Evolutionary conservation across 768 basidiomycete genomes (phyloP).

Genomic region (Termitomyces heimii): DNA sequence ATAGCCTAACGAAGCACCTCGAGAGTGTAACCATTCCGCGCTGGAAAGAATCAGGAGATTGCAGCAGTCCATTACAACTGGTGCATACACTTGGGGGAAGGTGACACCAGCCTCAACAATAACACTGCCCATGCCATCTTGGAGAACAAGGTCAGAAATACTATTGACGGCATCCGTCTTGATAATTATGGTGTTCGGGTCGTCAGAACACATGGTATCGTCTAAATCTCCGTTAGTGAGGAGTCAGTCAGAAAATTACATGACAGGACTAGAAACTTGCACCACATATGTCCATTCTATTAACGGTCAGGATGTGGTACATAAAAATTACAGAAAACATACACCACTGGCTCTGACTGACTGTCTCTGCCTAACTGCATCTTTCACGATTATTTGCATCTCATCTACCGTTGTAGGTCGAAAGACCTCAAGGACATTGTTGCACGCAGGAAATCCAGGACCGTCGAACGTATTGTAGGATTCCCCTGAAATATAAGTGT

Average conservation of each 20-base stretch:
- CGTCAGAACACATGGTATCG: slow-evolving; percentile 33
- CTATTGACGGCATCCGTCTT: slow-evolving; percentile 27
- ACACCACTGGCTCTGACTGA: slow-evolving; percentile 30
- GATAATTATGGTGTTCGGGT: slow-evolving; percentile 27
- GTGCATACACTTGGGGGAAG: slow-evolving; percentile 27
- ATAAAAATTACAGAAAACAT: slow-evolving; percentile 4
- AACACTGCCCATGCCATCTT: slow-evolving; percentile 22
- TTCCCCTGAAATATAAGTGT: slow-evolving; percentile 6
- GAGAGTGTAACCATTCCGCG: slow-evolving; percentile 28
- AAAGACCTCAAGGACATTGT: slow-evolving; percentile 23
- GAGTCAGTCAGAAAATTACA: too few species aligned
- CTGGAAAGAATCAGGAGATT: slow-evolving; percentile 9
- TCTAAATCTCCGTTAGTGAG: slow-evolving; percentile 12
- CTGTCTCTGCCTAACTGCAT: slow-evolving; percentile 21
- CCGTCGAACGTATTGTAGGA: slow-evolving; percentile 32
- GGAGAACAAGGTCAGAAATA: slow-evolving; percentile 25
- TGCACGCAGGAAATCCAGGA: slow-evolving; percentile 27
- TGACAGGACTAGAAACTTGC: slow-evolving; percentile 12
- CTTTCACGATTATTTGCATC: slow-evolving; percentile 25
- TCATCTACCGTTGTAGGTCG: slow-evolving; percentile 25
- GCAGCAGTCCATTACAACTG: not conserved
- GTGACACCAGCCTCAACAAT: slow-evolving; percentile 31
- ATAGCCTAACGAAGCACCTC: slow-evolving; percentile 26
- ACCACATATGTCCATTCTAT: slow-evolving; percentile 35
- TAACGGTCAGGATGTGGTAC: not conserved